phyloP scores from a whole-genome alignment of 208 protist genomes.

The Trypanosoma congolense region DNA sequence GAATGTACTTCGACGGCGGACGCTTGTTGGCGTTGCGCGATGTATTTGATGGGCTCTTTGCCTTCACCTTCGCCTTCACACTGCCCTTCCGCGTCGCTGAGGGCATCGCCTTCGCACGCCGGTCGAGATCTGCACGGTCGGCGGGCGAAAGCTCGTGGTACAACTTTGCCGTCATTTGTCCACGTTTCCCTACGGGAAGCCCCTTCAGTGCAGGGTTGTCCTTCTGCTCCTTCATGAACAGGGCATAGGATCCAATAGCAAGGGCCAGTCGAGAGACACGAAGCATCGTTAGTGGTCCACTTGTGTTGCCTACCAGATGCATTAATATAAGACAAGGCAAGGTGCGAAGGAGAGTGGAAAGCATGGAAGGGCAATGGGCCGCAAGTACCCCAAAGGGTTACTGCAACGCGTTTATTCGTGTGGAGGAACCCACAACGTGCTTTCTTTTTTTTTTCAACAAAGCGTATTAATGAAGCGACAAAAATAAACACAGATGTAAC shows the following conservation, averaged over 20 bases:
- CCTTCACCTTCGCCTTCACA: slow-evolving; percentile 5
- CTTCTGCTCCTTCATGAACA: slow-evolving; percentile 88
- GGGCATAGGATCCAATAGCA: slow-evolving; percentile 64
- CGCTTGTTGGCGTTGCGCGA: slow-evolving; percentile 13
- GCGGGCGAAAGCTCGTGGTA: slow-evolving; percentile 60
- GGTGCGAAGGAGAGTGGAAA: slow-evolving; percentile 1
- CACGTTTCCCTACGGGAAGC: slow-evolving; percentile 61
- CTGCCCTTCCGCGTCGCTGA: slow-evolving; percentile 21
- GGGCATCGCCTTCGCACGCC: slow-evolving; percentile 54
- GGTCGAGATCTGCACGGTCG: slow-evolving; percentile 51
- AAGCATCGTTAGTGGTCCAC: slow-evolving; percentile 33
- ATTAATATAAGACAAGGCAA: background rate
- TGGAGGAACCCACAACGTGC: background rate
- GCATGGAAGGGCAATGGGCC: background rate
- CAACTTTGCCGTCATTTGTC: slow-evolving; percentile 70
- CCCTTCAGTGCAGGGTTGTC: slow-evolving; percentile 76
- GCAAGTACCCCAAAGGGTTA: background rate
- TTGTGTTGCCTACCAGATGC: background rate
- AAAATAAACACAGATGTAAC: too few species aligned
- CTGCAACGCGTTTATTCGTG: background rate
- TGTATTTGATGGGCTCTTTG: slow-evolving; percentile 20
- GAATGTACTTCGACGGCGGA: slow-evolving; percentile 42
- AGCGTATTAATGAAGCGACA: too few species aligned
- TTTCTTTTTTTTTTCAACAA: too few species aligned
- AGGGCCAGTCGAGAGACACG: slow-evolving; percentile 55